Evolutionary conservation across 371 early-diverging fungal species (phyloP), one percentile per base, ranked within the genome.

Genomic region (Mortierella sp.): DNA sequence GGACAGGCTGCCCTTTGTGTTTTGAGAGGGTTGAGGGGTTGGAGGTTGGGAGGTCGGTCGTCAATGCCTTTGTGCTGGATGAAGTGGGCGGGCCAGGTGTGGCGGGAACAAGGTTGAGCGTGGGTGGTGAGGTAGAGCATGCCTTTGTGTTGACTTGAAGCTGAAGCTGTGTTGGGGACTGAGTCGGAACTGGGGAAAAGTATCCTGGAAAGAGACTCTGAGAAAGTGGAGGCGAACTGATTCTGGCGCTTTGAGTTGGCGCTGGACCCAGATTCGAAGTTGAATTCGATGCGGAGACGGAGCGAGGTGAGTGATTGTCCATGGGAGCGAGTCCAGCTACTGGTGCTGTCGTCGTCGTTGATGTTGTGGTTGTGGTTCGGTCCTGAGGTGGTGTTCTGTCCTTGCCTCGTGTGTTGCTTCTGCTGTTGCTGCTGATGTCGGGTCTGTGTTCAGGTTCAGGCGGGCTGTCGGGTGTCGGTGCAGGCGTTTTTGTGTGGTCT

Each of bases 21-120:
- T 86, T 86, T 51, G 86, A 86, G 46, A 86, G 79, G 1, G 86
- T 86, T 5, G 86, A 79, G 14, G 86, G 86, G 54, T 79, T 86
- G 55, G 86, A 72, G 26, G 77, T 37, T 0, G 78, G 69, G 11
- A 71, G 74, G 74, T 78, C 79, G 34, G 82, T 28, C 26, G 73
- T n/a, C 11, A 74, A 43, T 16, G 75, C 57, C 28, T 71, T 78
- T 31, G 75, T 75, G 72, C 26, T 74, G 50, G 72, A 40, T 14
- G 80, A 77, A 16, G 64, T 48, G 3, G 79, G 61, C n/a, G 78
- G 78, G 5, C 79, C 77, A 24, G 86, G 86, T 6, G 86, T 86
- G 2, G 86, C 86, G 43, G 86, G 86, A 8, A 86, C 86, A 61
- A 86, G 77, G 67, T 81, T 79, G 53, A 86, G 79, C 3, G 79